Percentiles rank a stretch among this genome's conserved stretches.
These are phyloP conservation scores for Tanacetum coccineum DNA, from an alignment of 129 eudicot genomes.

Conservation along the genomic window DNA sequence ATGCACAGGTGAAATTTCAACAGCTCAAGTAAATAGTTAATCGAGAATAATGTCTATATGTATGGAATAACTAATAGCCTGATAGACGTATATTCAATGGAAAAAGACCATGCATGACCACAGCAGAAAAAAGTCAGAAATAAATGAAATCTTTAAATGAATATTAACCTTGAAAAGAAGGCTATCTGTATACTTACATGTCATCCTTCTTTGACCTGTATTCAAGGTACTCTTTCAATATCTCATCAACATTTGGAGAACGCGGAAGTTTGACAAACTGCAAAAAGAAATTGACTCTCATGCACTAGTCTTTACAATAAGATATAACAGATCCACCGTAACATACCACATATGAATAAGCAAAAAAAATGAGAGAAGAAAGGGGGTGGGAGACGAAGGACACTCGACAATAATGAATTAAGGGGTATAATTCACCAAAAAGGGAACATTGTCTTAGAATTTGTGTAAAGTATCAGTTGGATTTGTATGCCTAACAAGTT, in stretches of 20 bases:
- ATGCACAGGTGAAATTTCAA: background rate
- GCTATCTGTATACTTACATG: constrained; percentile 38
- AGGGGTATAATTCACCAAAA: too few species aligned
- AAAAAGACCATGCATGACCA: too few species aligned
- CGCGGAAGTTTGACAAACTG: constrained; percentile 87
- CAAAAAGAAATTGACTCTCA: constrained; percentile 16
- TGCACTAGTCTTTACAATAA: background rate
- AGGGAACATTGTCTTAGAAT: too few species aligned
- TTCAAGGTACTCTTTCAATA: constrained; percentile 50
- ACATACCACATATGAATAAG: background rate
- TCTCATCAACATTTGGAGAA: constrained; percentile 56
- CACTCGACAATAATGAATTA: too few species aligned
- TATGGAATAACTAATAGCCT: too few species aligned
- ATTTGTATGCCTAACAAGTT: too few species aligned
- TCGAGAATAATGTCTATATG: background rate
- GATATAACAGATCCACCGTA: background rate
- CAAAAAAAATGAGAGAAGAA: background rate
- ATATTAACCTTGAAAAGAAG: too few species aligned
- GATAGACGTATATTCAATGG: too few species aligned
- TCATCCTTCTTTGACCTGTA: constrained; percentile 47
- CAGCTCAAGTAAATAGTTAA: background rate
- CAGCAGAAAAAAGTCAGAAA: too few species aligned
- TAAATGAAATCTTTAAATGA: too few species aligned
- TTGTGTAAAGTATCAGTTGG: too few species aligned
- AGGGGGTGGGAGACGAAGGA: too few species aligned